These are phyloP conservation scores for Aspergillus affinis DNA, from an alignment of 495 filamentous ascomycete genomes.

Conservation along the genomic window DNA sequence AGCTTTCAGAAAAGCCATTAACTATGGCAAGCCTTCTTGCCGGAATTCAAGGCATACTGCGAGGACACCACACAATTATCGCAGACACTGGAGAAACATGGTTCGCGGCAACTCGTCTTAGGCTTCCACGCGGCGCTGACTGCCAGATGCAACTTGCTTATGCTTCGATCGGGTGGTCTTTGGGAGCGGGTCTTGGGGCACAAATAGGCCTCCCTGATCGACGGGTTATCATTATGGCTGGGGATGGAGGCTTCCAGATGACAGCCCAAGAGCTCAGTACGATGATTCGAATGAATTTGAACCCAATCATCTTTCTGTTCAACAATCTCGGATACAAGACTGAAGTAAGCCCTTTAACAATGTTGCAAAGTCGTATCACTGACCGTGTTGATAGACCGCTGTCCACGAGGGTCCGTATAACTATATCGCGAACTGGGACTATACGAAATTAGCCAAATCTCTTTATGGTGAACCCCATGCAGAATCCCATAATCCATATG, in stretches of 20 bases:
- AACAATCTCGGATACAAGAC: conserved; percentile 67
- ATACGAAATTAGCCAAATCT: conserved; percentile 10
- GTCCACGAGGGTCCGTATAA: conserved; percentile 22
- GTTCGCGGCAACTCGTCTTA: conserved; percentile 11
- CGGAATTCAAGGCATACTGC: conserved; percentile 7
- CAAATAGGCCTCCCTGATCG: conserved; percentile 32
- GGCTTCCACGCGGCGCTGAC: conserved; percentile 11
- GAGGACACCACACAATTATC: conserved; percentile 2
- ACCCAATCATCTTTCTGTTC: conserved; percentile 68
- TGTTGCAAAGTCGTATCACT: background rate
- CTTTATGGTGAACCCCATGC: conserved; percentile 7
- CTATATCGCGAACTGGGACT: conserved; percentile 19
- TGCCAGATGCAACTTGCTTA: conserved; percentile 18
- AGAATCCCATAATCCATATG: conserved; percentile 8
- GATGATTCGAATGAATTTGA: conserved; percentile 61
- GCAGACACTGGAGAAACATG: conserved; percentile 17
- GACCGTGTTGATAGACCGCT: conserved; percentile 4
- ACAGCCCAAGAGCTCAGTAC: conserved; percentile 71
- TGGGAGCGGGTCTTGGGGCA: conserved; percentile 16
- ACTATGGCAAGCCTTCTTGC: background rate
- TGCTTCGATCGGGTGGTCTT: conserved; percentile 17
- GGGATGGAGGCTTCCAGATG: conserved; percentile 72
- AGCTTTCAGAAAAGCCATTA: background rate
- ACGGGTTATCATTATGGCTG: conserved; percentile 62
- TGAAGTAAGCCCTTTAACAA: conserved; percentile 34